Evolutionary conservation across 2,329 filamentous ascomycete genomes (phyloP).

Genomic region (Ophiognomonia clavigignenti-juglandacearum): DNA sequence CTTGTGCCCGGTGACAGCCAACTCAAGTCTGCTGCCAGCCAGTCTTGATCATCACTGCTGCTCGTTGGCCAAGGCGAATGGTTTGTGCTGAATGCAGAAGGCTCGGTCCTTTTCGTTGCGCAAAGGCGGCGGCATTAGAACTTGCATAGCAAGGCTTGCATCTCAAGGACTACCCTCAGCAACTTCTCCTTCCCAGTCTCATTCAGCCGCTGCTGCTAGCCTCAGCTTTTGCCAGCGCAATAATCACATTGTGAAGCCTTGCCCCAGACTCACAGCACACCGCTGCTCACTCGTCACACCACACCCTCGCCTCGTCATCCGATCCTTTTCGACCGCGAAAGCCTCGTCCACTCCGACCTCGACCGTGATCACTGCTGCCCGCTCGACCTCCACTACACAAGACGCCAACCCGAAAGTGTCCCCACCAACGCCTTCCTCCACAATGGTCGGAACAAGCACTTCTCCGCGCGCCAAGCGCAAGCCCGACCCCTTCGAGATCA

Average conservation of each 20-base stretch:
- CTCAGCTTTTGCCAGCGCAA: too few species aligned
- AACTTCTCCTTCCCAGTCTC: too few species aligned
- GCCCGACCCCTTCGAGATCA: conserved; percentile 17
- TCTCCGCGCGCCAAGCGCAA: conserved; percentile 23
- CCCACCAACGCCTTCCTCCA: not conserved
- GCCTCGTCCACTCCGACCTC: not conserved
- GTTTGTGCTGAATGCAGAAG: conserved; percentile 13
- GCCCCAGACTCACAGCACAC: not conserved
- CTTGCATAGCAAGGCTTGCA: conserved; percentile 3
- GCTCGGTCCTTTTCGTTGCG: conserved; percentile 14
- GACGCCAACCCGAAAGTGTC: not conserved
- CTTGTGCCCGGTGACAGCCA: not conserved
- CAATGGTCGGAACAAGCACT: conserved; percentile 20
- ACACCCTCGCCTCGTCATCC: not conserved
- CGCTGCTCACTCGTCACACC: conserved; percentile 3
- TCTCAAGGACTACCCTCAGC: too few species aligned
- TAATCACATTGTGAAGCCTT: too few species aligned
- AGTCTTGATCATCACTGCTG: not conserved
- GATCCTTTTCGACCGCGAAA: conserved; percentile 2
- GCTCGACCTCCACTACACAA: conserved; percentile 1
- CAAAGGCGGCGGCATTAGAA: conserved; percentile 10
- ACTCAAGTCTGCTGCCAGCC: not conserved
- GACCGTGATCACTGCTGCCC: not conserved
- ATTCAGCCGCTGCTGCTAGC: too few species aligned
- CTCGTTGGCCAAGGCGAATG: conserved; percentile 10